A percentile compares a stretch with the other conserved stretches of the same genome.
Conservation (phyloP, 1,284 basidiomycete genomes). For the Fereydounia khargensis region DNA sequence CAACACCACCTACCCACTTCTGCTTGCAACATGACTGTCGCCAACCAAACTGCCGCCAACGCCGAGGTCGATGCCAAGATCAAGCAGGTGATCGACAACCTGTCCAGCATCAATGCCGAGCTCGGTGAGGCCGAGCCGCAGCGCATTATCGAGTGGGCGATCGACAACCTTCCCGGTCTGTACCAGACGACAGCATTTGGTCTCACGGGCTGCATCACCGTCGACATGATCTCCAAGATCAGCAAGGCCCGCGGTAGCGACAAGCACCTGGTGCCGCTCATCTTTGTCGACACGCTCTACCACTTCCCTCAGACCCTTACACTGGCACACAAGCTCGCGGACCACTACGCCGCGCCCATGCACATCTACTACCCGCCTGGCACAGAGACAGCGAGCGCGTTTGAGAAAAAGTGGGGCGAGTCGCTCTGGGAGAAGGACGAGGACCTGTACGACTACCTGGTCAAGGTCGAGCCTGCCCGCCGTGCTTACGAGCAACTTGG, state of each 20-base stretch:
- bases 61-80: constrained; percentile 32
- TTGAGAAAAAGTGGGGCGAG: constrained; percentile 78
- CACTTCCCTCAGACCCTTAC: constrained; percentile 92
- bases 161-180: constrained; percentile 54
- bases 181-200: constrained; percentile 57
- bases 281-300: constrained; percentile 77
- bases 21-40: constrained; percentile 11
- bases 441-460: constrained; percentile 81
- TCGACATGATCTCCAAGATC: constrained; percentile 52
- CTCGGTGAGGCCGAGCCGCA: constrained; percentile 46
- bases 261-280: constrained; percentile 55
- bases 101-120: constrained; percentile 49
- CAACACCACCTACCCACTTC: not conserved
- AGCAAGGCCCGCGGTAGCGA: constrained; percentile 18
- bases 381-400: constrained; percentile 70
- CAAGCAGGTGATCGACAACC: constrained; percentile 28
- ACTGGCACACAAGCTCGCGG: constrained; percentile 75
- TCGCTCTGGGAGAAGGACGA: constrained; percentile 87
- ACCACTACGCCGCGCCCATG: constrained; percentile 72
- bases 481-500: constrained; percentile 79
- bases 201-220: constrained; percentile 55
- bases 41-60: constrained; percentile 24
- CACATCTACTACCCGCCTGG: constrained; percentile 77
- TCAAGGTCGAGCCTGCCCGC: constrained; percentile 93
- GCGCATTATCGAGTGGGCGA: constrained; percentile 54